These are phyloP conservation scores for Neoscytalidium dimidiatum DNA, from an alignment of 2,329 filamentous ascomycete genomes.

Conservation along the genomic window DNA sequence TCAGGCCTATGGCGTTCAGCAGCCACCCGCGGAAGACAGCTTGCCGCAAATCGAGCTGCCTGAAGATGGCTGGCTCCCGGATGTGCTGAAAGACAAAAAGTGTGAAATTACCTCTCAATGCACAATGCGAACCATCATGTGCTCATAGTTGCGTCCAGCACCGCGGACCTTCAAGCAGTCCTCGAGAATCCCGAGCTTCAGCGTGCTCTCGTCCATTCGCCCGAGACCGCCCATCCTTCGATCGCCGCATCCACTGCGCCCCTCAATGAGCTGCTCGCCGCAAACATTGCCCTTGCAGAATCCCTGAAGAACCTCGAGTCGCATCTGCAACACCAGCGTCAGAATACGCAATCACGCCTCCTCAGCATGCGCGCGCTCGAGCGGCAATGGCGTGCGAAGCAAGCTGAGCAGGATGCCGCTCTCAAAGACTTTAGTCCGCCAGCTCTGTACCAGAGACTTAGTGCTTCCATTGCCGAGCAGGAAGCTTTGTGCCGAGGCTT, in stretches of 20 bases:
- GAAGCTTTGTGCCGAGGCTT: slow-evolving; percentile 77
- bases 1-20: slow-evolving; percentile 9
- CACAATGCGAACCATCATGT: slow-evolving; percentile 25
- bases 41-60: slow-evolving; percentile 27
- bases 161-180: slow-evolving; percentile 74
- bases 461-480: slow-evolving; percentile 77
- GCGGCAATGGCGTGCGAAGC: slow-evolving; percentile 87
- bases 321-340: slow-evolving; percentile 62
- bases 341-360: slow-evolving; percentile 75
- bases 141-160: slow-evolving; percentile 51
- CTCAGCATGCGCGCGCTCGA: slow-evolving; percentile 83
- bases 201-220: slow-evolving; percentile 70
- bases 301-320: slow-evolving; percentile 64
- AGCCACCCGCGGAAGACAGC: background rate
- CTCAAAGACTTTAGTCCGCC: slow-evolving; percentile 83
- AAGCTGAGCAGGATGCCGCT: slow-evolving; percentile 84
- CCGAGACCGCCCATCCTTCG: slow-evolving; percentile 70
- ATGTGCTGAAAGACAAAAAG: slow-evolving; percentile 78
- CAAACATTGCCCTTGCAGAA: slow-evolving; percentile 71
- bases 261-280: slow-evolving; percentile 64
- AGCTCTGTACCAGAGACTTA: slow-evolving; percentile 79
- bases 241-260: slow-evolving; percentile 64
- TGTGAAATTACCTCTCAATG: slow-evolving; percentile 44
- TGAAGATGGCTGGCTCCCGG: slow-evolving; percentile 76
- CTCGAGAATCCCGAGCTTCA: slow-evolving; percentile 67